A percentile compares a stretch with the other conserved stretches of the same genome.
phyloP scores from a whole-genome alignment of 306 rosid genomes.

The Albizia julibrissin region DNA sequence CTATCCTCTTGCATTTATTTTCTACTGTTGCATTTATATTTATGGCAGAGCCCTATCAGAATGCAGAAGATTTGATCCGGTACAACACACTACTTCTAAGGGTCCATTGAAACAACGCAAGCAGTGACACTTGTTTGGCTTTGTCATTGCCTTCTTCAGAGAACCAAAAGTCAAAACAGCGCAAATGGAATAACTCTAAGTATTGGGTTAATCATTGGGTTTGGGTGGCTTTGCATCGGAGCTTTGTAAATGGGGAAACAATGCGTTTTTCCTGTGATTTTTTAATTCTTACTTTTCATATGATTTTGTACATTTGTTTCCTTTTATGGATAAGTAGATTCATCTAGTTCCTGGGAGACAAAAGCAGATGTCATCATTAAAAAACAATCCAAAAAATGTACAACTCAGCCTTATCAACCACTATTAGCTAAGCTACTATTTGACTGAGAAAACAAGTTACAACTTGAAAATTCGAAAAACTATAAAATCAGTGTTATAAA shows the following conservation, averaged over 20 bases:
- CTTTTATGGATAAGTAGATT: background rate
- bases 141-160: slow-evolving; percentile 27
- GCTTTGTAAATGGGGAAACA: background rate
- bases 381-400: too few species aligned
- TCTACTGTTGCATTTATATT: background rate
- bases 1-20: background rate
- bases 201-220: slow-evolving; percentile 34
- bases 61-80: slow-evolving; percentile 20
- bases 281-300: background rate
- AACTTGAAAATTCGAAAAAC: background rate
- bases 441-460: background rate
- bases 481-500: background rate
- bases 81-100: slow-evolving; percentile 22
- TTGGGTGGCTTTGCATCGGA: slow-evolving; percentile 43
- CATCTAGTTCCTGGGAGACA: background rate
- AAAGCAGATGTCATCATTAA: too few species aligned
- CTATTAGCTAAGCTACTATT: slow-evolving; percentile 10
- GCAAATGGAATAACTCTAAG: slow-evolving; percentile 30
- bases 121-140: background rate
- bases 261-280: background rate
- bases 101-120: slow-evolving; percentile 21
- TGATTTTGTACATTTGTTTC: background rate
- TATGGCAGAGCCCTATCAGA: background rate
- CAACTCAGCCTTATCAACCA: background rate
- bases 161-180: background rate